Evolutionary conservation across 805 yeast genomes (phyloP).

Genomic region (Blastobotrys muscicola): DNA sequence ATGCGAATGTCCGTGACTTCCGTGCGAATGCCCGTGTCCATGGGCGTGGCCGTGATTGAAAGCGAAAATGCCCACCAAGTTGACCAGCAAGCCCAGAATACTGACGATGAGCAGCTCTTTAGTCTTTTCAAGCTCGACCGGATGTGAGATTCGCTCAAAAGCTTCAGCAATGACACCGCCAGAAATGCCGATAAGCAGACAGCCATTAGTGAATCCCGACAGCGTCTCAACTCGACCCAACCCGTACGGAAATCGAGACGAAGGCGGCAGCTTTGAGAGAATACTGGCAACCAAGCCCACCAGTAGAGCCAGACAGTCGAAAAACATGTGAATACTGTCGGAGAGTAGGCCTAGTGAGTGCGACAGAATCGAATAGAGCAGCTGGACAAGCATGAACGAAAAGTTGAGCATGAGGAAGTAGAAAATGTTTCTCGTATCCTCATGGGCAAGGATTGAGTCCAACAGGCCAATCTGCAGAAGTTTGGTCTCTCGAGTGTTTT

Average conservation of each 20-base stretch:
- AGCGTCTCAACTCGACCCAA: slow-evolving; percentile 76
- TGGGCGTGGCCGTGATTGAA: slow-evolving; percentile 75
- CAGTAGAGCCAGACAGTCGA: slow-evolving; percentile 85
- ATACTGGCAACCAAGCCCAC: slow-evolving; percentile 84
- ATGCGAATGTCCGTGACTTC: slow-evolving; percentile 35
- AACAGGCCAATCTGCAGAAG: slow-evolving; percentile 16
- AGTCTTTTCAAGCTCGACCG: slow-evolving; percentile 69
- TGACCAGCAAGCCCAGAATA: slow-evolving; percentile 73
- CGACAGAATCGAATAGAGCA: slow-evolving; percentile 84
- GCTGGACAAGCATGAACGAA: slow-evolving; percentile 88
- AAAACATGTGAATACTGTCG: slow-evolving; percentile 92
- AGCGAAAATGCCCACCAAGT: slow-evolving; percentile 86
- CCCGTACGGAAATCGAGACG: slow-evolving; percentile 78
- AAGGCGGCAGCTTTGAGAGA: slow-evolving; percentile 48
- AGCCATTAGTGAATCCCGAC: slow-evolving; percentile 94
- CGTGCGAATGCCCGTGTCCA: slow-evolving; percentile 33
- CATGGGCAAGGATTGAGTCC: slow-evolving; percentile 36
- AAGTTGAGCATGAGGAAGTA: slow-evolving; percentile 78
- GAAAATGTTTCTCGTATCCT: slow-evolving; percentile 82
- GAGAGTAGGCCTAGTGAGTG: slow-evolving; percentile 85
- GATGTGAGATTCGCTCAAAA: slow-evolving; percentile 65
- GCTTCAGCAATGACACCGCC: slow-evolving; percentile 85
- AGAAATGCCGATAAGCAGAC: slow-evolving; percentile 77
- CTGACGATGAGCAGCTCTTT: slow-evolving; percentile 81
- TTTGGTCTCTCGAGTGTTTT: neutral